Percentiles rank a stretch among this genome's conserved stretches.
Evolutionary conservation across 306 rosid genomes (phyloP).

Genomic region (Phaseolus lunatus): DNA sequence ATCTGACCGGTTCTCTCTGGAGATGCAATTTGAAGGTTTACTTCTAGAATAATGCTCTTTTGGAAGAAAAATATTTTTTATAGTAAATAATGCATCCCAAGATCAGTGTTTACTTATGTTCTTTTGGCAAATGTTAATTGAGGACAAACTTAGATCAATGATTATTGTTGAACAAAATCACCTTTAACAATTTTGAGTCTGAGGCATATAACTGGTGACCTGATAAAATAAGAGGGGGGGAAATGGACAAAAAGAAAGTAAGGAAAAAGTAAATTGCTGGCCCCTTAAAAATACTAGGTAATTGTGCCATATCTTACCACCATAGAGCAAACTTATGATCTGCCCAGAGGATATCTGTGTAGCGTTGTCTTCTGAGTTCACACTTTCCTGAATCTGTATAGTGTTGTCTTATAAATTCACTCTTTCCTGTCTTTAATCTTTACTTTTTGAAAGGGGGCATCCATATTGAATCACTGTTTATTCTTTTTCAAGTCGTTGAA

Average conservation of each 20-base stretch:
- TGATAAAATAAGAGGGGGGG: not conserved
- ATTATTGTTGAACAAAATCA: not conserved
- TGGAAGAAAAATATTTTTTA: constrained; percentile 4
- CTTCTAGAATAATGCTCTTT: not conserved
- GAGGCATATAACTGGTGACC: not conserved
- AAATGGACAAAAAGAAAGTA: not conserved
- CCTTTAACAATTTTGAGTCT: not conserved
- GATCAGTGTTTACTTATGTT: not conserved
- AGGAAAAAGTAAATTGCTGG: not conserved
- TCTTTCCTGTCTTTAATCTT: not conserved
- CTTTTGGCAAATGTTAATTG: constrained; percentile 1
- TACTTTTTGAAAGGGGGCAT: not conserved
- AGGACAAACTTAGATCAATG: not conserved
- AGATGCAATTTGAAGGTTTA: constrained; percentile 8
- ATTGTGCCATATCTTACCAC: not conserved
- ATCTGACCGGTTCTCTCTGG: not conserved
- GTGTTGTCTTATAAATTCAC: not conserved
- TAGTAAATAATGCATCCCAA: not conserved
- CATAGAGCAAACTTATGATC: not conserved
- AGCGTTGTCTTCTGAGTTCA: not conserved
- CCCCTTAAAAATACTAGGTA: not conserved
- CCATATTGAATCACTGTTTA: not conserved
- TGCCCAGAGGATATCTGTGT: not conserved
- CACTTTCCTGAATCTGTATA: not conserved
- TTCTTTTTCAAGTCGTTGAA: constrained; percentile 1